Conservation (phyloP, 2,329 filamentous ascomycete species). For the Pseudogymnoascus sp. region DNA sequence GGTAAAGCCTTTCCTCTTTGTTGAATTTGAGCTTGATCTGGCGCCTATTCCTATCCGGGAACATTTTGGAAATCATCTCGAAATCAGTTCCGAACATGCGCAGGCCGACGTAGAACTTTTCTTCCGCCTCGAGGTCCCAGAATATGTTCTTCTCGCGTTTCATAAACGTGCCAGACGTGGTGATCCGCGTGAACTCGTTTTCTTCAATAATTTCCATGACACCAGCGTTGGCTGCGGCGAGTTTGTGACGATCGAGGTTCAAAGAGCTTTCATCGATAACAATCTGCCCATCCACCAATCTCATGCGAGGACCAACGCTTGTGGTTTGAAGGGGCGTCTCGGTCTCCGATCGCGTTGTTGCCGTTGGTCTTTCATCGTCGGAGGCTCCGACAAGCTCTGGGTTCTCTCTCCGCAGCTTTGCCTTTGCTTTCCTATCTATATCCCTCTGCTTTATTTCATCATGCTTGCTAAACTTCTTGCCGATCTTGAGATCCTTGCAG, state of each 20-base stretch:
- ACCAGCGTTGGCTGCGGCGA: conserved; percentile 46
- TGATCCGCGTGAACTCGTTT: conserved; percentile 66
- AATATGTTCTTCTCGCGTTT: conserved; percentile 56
- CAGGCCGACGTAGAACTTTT: conserved; percentile 68
- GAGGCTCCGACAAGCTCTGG: conserved; percentile 18
- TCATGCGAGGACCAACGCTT: conserved; percentile 41
- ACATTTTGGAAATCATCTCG: conserved; percentile 69
- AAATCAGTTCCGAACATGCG: conserved; percentile 78
- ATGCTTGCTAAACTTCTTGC: conserved; percentile 68
- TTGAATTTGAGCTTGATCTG: conserved; percentile 79
- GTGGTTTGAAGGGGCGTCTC: conserved; percentile 14
- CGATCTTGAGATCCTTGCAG: conserved; percentile 60
- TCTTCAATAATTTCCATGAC: conserved; percentile 60
- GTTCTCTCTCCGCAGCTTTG: conserved; percentile 23
- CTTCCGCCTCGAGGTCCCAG: conserved; percentile 66
- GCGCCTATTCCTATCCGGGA: conserved; percentile 61
- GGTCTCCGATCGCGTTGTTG: neutral
- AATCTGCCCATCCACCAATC: conserved; percentile 64
- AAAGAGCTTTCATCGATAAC: conserved; percentile 62
- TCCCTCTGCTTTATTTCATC: conserved; percentile 64
- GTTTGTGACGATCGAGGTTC: conserved; percentile 60
- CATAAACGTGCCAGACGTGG: conserved; percentile 62
- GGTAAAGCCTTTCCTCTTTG: conserved; percentile 64
- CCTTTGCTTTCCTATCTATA: conserved; percentile 34
- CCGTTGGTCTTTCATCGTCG: neutral